Evolutionary conservation across 1,139 yeast species (phyloP).

Genomic region (Pichia sp.): DNA sequence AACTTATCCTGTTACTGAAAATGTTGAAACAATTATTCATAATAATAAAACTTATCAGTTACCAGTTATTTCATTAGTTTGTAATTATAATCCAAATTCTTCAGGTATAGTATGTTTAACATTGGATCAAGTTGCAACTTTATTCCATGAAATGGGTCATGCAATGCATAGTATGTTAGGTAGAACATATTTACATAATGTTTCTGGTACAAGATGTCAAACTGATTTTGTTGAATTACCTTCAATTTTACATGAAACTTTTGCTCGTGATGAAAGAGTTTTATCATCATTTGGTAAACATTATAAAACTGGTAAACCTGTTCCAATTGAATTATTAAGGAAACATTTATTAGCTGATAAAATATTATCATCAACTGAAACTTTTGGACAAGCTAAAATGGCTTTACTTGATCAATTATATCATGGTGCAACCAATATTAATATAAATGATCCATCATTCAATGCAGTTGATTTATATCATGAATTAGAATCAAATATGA

Average conservation of each 20-base stretch:
- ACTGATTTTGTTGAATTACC: constrained; percentile 97
- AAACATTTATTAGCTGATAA: constrained; percentile 47
- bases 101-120: constrained; percentile 43
- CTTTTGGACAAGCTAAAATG: constrained; percentile 83
- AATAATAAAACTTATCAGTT: constrained; percentile 52
- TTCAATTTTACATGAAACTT: constrained; percentile 88
- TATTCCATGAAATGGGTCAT: constrained; percentile 98
- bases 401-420: constrained; percentile 80
- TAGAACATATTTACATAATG: constrained; percentile 78
- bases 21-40: constrained; percentile 34
- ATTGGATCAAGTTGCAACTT: constrained; percentile 79
- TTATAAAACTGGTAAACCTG: constrained; percentile 56
- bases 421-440: constrained; percentile 46
- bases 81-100: constrained; percentile 55
- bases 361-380: constrained; percentile 61
- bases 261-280: constrained; percentile 77
- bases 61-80: constrained; percentile 84
- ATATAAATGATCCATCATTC: constrained; percentile 27
- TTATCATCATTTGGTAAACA: constrained; percentile 68
- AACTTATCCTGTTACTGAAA: constrained; percentile 18
- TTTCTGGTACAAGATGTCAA: constrained; percentile 91
- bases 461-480: constrained; percentile 60
- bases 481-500: constrained; percentile 47
- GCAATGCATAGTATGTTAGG: constrained; percentile 98
- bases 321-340: constrained; percentile 44